Evolutionary conservation across 164 flowering plant species (phyloP).

Genomic region (Euptelea pleiosperma): DNA sequence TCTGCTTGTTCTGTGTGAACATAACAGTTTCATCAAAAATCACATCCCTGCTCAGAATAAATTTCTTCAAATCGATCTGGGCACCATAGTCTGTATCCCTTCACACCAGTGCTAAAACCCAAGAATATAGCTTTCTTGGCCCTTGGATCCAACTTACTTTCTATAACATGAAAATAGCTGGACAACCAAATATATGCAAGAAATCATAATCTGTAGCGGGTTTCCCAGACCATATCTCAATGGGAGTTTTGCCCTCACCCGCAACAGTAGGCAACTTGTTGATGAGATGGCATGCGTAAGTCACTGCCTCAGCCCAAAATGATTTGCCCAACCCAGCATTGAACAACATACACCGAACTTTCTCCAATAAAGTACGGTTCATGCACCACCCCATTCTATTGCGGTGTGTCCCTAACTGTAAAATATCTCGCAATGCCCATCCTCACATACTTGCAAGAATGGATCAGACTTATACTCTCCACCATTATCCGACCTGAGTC

Average conservation of each 20-base stretch:
- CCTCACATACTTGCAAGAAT: neutral
- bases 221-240: neutral
- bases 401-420: neutral
- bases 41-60: neutral
- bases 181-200: neutral
- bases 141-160: conserved; percentile 1
- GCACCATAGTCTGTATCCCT: too few relatives aligned
- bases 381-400: neutral
- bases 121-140: conserved; percentile 2
- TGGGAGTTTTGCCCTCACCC: neutral
- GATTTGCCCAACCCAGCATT: neutral
- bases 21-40: neutral
- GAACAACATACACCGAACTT: neutral
- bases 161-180: neutral
- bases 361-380: neutral
- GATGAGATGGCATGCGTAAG: neutral
- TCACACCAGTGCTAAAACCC: too few relatives aligned
- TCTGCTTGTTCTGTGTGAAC: neutral
- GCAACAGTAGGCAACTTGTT: neutral
- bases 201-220: neutral
- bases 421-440: neutral
- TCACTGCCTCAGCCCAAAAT: neutral
- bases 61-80: neutral
- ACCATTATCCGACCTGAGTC: too few relatives aligned
- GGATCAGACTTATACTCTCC: neutral